These are phyloP conservation scores for Gelatoporia subvermispora DNA, from an alignment of 768 basidiomycete genomes.

Conservation along the genomic window DNA sequence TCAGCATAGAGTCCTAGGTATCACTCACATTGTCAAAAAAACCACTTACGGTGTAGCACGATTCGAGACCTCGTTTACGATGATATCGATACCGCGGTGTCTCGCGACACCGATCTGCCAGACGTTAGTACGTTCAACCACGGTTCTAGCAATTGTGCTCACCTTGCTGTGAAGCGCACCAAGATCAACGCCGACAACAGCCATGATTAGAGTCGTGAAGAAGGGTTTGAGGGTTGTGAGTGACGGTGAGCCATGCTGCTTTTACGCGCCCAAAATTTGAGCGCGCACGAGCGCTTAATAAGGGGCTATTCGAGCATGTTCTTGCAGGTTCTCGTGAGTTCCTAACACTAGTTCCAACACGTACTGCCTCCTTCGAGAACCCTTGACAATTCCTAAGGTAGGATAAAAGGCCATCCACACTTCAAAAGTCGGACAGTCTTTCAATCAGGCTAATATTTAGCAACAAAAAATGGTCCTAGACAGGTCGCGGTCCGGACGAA, in stretches of 20 bases:
- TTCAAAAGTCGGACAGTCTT: too few relatives aligned
- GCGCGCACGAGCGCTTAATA: conserved; percentile 12
- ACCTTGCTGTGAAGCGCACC: conserved; percentile 90
- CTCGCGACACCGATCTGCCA: conserved; percentile 89
- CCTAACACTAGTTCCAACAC: too few relatives aligned
- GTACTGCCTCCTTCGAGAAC: too few relatives aligned
- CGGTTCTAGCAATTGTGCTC: neutral
- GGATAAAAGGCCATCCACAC: too few relatives aligned
- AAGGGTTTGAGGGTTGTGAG: conserved; percentile 6
- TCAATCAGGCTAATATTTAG: too few relatives aligned
- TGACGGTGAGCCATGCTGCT: conserved; percentile 5
- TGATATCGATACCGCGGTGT: conserved; percentile 97
- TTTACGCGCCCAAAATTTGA: conserved; percentile 30
- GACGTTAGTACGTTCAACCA: conserved; percentile 8
- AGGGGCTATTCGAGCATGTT: conserved; percentile 10
- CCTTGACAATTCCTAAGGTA: too few relatives aligned
- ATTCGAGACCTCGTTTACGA: conserved; percentile 97
- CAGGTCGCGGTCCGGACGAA: too few relatives aligned
- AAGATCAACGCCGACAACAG: conserved; percentile 94
- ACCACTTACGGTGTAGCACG: conserved; percentile 85
- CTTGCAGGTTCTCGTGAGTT: conserved; percentile 11
- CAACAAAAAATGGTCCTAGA: too few relatives aligned
- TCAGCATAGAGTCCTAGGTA: neutral
- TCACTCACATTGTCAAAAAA: neutral
- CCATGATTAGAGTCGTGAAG: conserved; percentile 43